These are phyloP conservation scores for Leccinellum luteum DNA, from an alignment of 768 basidiomycete genomes.

Conservation along the genomic window DNA sequence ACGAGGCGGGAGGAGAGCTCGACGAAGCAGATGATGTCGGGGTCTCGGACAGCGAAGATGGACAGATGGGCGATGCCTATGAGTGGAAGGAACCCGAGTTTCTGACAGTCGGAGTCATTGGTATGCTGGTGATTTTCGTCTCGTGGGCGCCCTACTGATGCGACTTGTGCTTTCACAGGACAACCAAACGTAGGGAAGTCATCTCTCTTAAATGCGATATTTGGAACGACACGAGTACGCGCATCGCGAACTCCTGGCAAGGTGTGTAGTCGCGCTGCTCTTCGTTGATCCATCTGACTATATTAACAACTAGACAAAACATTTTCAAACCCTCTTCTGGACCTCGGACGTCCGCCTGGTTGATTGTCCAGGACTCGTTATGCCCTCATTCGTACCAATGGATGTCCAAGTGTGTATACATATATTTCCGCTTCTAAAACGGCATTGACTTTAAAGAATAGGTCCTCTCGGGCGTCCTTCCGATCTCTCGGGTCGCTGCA, in stretches of 20 bases:
- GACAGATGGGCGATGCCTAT: conserved; percentile 6
- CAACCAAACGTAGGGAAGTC: conserved; percentile 98
- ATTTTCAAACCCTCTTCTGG: conserved; percentile 93
- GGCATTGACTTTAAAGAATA: conserved; percentile 21
- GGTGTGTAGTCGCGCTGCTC: conserved; percentile 36
- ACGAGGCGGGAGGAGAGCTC: conserved; percentile 8
- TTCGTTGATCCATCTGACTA: neutral
- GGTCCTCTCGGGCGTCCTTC: conserved; percentile 69
- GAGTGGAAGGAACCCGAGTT: conserved; percentile 48
- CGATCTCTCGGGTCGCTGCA: conserved; percentile 81
- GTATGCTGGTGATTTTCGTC: conserved; percentile 29
- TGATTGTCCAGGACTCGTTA: conserved; percentile 93
- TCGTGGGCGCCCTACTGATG: neutral
- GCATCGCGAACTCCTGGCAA: conserved; percentile 88
- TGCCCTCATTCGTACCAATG: conserved; percentile 81
- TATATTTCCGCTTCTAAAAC: neutral
- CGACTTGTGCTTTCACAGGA: conserved; percentile 39
- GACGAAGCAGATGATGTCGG: conserved; percentile 22
- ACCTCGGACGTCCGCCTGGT: conserved; percentile 83
- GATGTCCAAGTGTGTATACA: conserved; percentile 67
- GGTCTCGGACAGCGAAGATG: conserved; percentile 17
- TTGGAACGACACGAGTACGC: conserved; percentile 73
- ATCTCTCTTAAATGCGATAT: conserved; percentile 86
- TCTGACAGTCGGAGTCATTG: conserved; percentile 81
- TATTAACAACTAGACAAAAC: conserved; percentile 65